Evolutionary conservation across 1,284 basidiomycete species (phyloP), one percentile per base, ranked within the genome.

Genomic region (Earliella scabrosa): DNA sequence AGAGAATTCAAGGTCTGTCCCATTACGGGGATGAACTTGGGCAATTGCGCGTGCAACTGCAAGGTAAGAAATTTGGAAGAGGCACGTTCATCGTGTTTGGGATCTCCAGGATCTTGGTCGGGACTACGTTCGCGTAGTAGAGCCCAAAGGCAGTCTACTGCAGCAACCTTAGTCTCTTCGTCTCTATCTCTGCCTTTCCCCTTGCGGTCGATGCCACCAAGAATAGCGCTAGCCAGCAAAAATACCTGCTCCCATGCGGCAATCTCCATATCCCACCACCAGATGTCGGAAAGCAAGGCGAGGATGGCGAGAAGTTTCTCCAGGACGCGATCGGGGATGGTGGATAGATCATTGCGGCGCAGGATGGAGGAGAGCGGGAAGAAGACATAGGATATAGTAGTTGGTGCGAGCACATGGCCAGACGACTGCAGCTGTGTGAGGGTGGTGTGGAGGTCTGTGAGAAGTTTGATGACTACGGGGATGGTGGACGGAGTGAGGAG

Each of bases 351-450:
- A 66, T 93, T 91, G 29, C 90, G 85, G 48, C 88, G 86, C 21
- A 97, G 79, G 45, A 96, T 83, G 24, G 86, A 84, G 0, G 93
- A 92, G 52, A 97, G 70, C 1, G 95, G 95, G 63, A 93, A 91
- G 73, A 95, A 92, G 31, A 87, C 76, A 71, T 97, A 98, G 50
- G 89, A 88, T 43, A 93, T 83, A 38, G 95, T 77, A n/a, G 82
- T 80, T 0, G 82, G 69, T 1, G 81, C 77, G 31, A 94, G 79
- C 4, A 67, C 62, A 3, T 67, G 54, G 14, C 71, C 72, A 9
- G 75, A 71, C 20, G 72, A 62, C 1, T 78, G 74, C 11, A 84
- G 68, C 13, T 77, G 73, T 18, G 70, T 66, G 44, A 94, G 76
- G 5, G 74, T 72, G 2, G 64, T 59, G 40, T 79, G 68, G 16